These are phyloP conservation scores for Staphylotrichum longicolle DNA, from an alignment of 495 filamentous ascomycete genomes.

Conservation along the genomic window DNA sequence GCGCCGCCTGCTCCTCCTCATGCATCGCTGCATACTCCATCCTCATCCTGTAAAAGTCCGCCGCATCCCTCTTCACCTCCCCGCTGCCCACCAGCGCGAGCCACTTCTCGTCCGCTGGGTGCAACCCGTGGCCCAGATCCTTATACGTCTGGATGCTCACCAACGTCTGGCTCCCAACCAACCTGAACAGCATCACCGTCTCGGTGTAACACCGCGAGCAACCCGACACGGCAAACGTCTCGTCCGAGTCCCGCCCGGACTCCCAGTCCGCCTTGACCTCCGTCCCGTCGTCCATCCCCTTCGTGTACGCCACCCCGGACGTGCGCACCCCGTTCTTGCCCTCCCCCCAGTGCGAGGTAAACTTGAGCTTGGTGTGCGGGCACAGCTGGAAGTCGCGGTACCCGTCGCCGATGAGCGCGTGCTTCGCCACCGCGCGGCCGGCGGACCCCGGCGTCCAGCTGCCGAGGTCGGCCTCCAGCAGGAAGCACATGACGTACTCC, in stretches of 20 bases:
- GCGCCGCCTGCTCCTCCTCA: neutral
- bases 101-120: too few species aligned
- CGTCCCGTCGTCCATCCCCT: conserved; percentile 1
- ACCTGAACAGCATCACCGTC: conserved; percentile 17
- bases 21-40: conserved; percentile 15
- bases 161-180: conserved; percentile 24
- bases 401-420: conserved; percentile 20
- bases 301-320: conserved; percentile 13
- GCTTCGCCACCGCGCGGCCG: conserved; percentile 19
- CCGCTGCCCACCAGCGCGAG: conserved; percentile 9
- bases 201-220: conserved; percentile 32
- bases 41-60: conserved; percentile 22
- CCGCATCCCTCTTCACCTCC: conserved; percentile 6
- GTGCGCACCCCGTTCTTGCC: conserved; percentile 23
- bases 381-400: conserved; percentile 29
- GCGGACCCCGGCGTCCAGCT: conserved; percentile 8
- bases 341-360: conserved; percentile 22
- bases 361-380: conserved; percentile 25
- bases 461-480: conserved; percentile 25
- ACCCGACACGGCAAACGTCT: conserved; percentile 9
- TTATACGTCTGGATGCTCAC: conserved; percentile 28
- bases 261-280: conserved; percentile 22
- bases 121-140: conserved; percentile 23
- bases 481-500: conserved; percentile 21
- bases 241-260: conserved; percentile 11